Base-by-base conservation (phyloP, 2,329 filamentous ascomycete genomes). In the Fusarium dimerum region DNA sequence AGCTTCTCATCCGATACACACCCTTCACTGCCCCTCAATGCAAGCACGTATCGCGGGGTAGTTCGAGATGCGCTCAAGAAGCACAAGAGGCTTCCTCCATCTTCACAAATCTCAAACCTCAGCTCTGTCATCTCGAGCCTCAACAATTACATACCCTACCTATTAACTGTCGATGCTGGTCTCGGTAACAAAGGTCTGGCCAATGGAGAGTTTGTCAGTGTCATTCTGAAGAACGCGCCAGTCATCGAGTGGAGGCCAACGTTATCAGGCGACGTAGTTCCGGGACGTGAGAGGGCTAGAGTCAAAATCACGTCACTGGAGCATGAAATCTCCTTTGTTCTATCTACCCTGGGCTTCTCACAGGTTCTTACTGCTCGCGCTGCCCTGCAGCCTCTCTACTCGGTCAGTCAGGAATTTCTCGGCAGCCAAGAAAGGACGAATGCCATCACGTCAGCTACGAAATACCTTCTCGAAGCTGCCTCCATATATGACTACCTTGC, bases 181-280 rank as follows among this genome's bases (percentile, higher is more conserved):
- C 72, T 94, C n/a, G 81, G 79, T 64, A 78, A 79, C 34, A 77
- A 64, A 30, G 52, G 51, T 15, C 53, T 66, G 1, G 57, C 72
- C 12, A 65, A 63, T 8, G 80, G 80, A 8, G 87, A 91, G 62
- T 78, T 83, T 48, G 78, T 94, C 60, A 84, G 85, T 52, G 78
- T 92, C 15, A 79, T 86, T n/a, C 75, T 88, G 39, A 83, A 81
- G 60, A 73, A 77, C 18, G 71, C 76, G 3, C 84, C 84, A 40
- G 79, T 83, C 47, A 81, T 96, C 39, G 82, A 89, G 83, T 99
- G 94, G 94, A 86, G 92, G 38, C 85, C 90, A 6, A 93, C 89
- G 0, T 76, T 97, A 16, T 84, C 86, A 5, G 81, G 85, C 6
- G 78, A 79, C n/a, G 69, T 81, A 5, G 77, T 89, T 13, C 83